A percentile compares a stretch with the other conserved stretches of the same genome.
Evolutionary conservation across 1,284 basidiomycete genomes (phyloP).

Genomic region (Gymnopus androsaceus): DNA sequence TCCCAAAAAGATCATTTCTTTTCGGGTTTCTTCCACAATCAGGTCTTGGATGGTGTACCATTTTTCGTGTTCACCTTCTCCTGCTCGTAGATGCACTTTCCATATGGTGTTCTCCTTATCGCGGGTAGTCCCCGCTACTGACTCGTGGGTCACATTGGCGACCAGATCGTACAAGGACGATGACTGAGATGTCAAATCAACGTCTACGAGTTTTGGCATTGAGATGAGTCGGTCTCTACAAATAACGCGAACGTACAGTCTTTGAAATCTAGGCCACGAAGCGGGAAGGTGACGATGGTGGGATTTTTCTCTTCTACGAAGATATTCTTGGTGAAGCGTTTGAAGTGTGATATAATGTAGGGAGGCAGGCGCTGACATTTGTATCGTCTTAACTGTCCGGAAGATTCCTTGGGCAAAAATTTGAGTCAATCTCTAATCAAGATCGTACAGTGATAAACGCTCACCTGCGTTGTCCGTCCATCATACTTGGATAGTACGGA

Average conservation of each 20-base stretch:
- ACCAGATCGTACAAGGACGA: conserved; percentile 89
- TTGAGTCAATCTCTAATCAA: conserved; percentile 16
- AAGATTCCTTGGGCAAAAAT: conserved; percentile 78
- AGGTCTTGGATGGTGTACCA: conserved; percentile 99
- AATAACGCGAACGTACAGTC: conserved; percentile 85
- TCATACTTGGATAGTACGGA: conserved; percentile 96
- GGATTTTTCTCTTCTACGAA: conserved; percentile 99
- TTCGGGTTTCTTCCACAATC: conserved; percentile 92
- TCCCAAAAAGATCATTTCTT: conserved; percentile 97
- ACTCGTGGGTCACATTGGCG: conserved; percentile 94
- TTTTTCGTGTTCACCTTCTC: conserved; percentile 83
- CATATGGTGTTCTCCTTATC: conserved; percentile 87
- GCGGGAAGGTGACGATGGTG: conserved; percentile 96
- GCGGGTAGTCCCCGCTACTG: conserved; percentile 89
- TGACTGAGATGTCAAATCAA: conserved; percentile 66
- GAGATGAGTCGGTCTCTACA: no score
- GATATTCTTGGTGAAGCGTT: conserved; percentile 96
- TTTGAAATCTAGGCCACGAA: conserved; percentile 87
- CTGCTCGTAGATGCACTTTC: conserved; percentile 88
- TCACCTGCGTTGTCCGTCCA: conserved; percentile 83
- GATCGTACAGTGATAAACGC: conserved; percentile 26
- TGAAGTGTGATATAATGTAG: conserved; percentile 94
- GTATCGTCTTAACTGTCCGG: conserved; percentile 85
- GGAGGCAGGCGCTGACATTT: conserved; percentile 88
- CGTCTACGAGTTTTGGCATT: no score